These are phyloP conservation scores for Dentipellis fragilis DNA, from an alignment of 768 basidiomycete genomes.

Conservation along the genomic window DNA sequence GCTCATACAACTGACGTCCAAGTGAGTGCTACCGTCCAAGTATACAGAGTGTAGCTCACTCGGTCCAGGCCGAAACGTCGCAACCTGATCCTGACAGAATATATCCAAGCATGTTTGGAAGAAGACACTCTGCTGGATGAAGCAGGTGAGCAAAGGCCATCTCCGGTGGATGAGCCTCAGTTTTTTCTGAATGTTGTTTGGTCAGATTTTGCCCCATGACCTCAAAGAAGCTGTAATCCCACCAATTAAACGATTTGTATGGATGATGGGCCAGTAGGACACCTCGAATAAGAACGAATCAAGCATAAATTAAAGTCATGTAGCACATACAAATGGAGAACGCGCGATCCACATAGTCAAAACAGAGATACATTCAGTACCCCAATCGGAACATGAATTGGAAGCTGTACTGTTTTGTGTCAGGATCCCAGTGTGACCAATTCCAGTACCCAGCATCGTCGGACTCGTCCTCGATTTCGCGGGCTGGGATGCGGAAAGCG, in stretches of 20 bases:
- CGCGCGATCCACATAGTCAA: neutral
- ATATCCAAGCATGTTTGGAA: conserved; percentile 70
- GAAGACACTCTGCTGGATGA: conserved; percentile 79
- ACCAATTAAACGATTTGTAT: too few relatives aligned
- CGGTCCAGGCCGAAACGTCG: conserved; percentile 66
- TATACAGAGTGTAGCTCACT: neutral
- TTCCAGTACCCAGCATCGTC: conserved; percentile 88
- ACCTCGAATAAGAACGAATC: too few relatives aligned
- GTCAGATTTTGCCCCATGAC: neutral
- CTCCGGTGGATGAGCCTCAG: neutral
- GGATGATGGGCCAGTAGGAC: too few relatives aligned
- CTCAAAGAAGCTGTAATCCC: too few relatives aligned
- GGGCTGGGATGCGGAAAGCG: conserved; percentile 95
- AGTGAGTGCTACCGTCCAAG: conserved; percentile 33
- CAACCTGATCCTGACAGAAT: conserved; percentile 70
- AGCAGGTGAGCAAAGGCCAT: conserved; percentile 43
- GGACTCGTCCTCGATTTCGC: conserved; percentile 92
- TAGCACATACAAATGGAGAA: neutral
- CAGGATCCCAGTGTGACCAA: conserved; percentile 99
- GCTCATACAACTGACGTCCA: conserved; percentile 60
- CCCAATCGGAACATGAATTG: conserved; percentile 87
- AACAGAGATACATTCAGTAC: conserved; percentile 20
- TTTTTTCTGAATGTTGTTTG: neutral
- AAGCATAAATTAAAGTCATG: neutral
- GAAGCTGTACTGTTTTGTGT: conserved; percentile 96